A percentile compares a stretch with the other conserved stretches of the same genome.
These are phyloP conservation scores for Yarrowia osloensis DNA, from an alignment of 805 yeast genomes.

Conservation along the genomic window DNA sequence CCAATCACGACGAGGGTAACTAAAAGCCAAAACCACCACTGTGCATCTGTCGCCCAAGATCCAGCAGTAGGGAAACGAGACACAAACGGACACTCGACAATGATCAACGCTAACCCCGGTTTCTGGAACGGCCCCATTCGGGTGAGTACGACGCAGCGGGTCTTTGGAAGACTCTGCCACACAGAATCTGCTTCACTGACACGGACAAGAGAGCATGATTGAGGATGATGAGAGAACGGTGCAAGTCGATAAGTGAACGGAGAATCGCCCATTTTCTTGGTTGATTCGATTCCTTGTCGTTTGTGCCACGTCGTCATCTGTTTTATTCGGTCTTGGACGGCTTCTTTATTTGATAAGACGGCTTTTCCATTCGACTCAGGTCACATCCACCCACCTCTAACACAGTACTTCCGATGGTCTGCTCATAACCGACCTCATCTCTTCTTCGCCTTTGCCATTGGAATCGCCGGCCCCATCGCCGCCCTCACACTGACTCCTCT, in stretches of 20 bases:
- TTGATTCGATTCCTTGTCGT: too few species aligned
- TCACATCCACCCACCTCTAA: neutral
- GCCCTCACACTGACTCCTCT: slow-evolving; percentile 62
- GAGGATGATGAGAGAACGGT: too few species aligned
- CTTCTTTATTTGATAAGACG: too few species aligned
- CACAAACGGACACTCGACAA: slow-evolving; percentile 15
- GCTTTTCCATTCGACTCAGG: too few species aligned
- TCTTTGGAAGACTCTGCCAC: too few species aligned
- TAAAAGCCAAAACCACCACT: slow-evolving; percentile 10
- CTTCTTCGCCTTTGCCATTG: slow-evolving; percentile 64
- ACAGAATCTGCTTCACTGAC: too few species aligned
- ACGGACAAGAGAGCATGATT: too few species aligned
- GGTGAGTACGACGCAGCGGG: slow-evolving; percentile 31
- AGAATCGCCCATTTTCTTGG: too few species aligned
- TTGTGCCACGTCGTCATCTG: too few species aligned
- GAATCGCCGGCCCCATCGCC: slow-evolving; percentile 66
- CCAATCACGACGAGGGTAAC: slow-evolving; percentile 26
- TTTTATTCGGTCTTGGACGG: too few species aligned
- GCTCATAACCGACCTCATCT: slow-evolving; percentile 77
- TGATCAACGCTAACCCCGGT: slow-evolving; percentile 35
- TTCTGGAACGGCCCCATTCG: slow-evolving; percentile 43
- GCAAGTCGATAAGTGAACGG: too few species aligned
- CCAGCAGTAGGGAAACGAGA: slow-evolving; percentile 9
- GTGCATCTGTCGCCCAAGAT: slow-evolving; percentile 12
- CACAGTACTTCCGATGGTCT: slow-evolving; percentile 56